Conservation (phyloP, 257 asterid genomes). For the Verbascum thapsus region DNA sequence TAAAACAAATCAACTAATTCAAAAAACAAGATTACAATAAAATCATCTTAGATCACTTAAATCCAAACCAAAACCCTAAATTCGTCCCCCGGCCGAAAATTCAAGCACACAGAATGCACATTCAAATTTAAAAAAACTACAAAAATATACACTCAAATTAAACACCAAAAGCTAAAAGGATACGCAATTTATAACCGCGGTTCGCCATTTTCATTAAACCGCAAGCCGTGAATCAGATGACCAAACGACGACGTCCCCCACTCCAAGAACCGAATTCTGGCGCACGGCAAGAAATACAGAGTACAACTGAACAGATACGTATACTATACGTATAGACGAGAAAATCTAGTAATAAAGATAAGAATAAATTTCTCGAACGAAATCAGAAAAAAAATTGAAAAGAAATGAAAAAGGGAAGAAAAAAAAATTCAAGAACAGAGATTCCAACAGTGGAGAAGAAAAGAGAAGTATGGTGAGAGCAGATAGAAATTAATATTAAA, state of each 20-base stretch:
- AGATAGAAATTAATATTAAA: constrained; percentile 21
- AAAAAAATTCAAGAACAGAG: constrained; percentile 26
- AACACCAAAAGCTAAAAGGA: constrained; percentile 46
- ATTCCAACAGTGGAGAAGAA: constrained; percentile 40
- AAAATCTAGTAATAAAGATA: constrained; percentile 34
- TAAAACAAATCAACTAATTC: constrained; percentile 15
- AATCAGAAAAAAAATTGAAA: constrained; percentile 28
- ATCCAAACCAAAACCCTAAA: constrained; percentile 37
- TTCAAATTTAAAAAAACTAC: constrained; percentile 18
- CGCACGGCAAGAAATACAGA: constrained; percentile 24
- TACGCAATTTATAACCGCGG: constrained; percentile 97
- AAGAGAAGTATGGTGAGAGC: constrained; percentile 36
- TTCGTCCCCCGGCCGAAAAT: constrained; percentile 22
- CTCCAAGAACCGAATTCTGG: constrained; percentile 30
- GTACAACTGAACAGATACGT: constrained; percentile 16
- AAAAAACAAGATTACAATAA: background rate
- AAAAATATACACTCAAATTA: constrained; percentile 5
- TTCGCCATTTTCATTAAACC: constrained; percentile 58
- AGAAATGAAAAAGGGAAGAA: constrained; percentile 7
- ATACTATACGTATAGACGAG: constrained; percentile 13
- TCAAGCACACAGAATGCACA: constrained; percentile 28
- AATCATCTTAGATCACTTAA: constrained; percentile 35
- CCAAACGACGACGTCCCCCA: constrained; percentile 35
- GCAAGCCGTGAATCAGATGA: constrained; percentile 25
- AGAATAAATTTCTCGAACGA: constrained; percentile 36